Base-by-base conservation (phyloP, 805 yeast genomes). In the Torulaspora delbrueckii region DNA sequence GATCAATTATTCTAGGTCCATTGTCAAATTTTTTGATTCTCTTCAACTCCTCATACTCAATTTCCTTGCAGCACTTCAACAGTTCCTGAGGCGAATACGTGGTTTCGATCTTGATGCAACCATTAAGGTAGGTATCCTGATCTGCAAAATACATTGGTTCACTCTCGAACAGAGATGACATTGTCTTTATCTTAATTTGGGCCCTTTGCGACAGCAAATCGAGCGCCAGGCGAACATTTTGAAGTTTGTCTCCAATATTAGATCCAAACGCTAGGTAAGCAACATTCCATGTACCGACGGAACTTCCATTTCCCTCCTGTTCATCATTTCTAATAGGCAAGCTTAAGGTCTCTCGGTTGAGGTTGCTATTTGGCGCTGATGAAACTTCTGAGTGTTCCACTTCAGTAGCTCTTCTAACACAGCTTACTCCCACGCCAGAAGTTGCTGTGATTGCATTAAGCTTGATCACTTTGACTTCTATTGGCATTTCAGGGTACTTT, bases 1-100 rank as follows among this genome's bases (percentile, higher is more conserved):
- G 72, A 60, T 93, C 99, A 43, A 93, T 85, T 9, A 86, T 69
- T 47, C 99, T 73, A 7, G 99, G 99, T 0, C 99, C 96, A 62
- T 93, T 93, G 10, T 85, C 90, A 53, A 87, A 74, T 35, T 79
- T 68, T 62, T 93, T 93, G 18, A 82, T 82, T 35, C 99, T 71
- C 4, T 76, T 71, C 28, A 90, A 69, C 10, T 75, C 75, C 6
- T 79, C 71, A 56, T 87, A 87, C 64, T 93, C 99, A 36, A 93
- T 84, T 22, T 75, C 70, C 59, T 93, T 91, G 47, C 90, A 65
- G 7, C 73, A 66, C 16, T 62, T 61, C 26, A 93, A 68, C 12
- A 93, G 67, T 0, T 78, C 82, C 27, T 73, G 70, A 1, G 99
- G 98, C 3, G 71, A 53, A 14, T 82, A 70, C 0, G 52, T 52